Evolutionary conservation across 495 filamentous ascomycete species (phyloP).

Genomic region (Filosporella fistucella): DNA sequence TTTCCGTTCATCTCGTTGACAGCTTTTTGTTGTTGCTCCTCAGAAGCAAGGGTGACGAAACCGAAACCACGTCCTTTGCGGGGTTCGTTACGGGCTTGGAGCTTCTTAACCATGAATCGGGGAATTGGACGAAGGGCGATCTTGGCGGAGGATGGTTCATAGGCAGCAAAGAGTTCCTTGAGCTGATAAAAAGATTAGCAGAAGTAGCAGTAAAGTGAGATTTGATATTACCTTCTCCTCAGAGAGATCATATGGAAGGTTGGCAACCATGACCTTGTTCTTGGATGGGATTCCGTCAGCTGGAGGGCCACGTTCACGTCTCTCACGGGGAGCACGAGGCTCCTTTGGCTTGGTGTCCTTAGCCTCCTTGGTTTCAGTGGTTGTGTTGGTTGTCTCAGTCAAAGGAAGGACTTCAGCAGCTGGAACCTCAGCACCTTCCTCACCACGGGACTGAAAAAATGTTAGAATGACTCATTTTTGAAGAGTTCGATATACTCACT

Average conservation of each 20-base stretch:
- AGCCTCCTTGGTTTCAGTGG: conserved; percentile 35
- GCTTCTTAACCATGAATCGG: conserved; percentile 99
- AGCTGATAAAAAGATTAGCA: conserved; percentile 60
- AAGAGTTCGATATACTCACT: conserved; percentile 45
- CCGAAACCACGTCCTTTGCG: conserved; percentile 99
- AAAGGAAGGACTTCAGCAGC: conserved; percentile 39
- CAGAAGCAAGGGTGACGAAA: conserved; percentile 91
- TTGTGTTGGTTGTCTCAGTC: conserved; percentile 48
- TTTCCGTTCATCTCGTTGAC: conserved; percentile 98
- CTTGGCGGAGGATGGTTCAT: conserved; percentile 89
- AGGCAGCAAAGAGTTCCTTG: conserved; percentile 89
- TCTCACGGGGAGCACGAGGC: conserved; percentile 47
- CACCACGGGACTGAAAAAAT: conserved; percentile 25
- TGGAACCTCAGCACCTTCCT: conserved; percentile 25
- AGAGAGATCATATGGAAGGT: conserved; percentile 94
- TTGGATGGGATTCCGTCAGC: conserved; percentile 98
- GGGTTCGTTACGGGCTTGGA: conserved; percentile 92
- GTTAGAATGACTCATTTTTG: conserved; percentile 2
- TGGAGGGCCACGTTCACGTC: conserved; percentile 85
- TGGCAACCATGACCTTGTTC: conserved; percentile 99
- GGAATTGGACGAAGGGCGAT: conserved; percentile 97
- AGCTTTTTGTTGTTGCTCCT: conserved; percentile 95
- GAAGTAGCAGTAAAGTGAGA: neutral
- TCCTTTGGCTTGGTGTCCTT: conserved; percentile 29
- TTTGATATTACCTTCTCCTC: conserved; percentile 79